Conservation (phyloP, 352 stramenopile genomes). For the Phytophthora crassamura region DNA sequence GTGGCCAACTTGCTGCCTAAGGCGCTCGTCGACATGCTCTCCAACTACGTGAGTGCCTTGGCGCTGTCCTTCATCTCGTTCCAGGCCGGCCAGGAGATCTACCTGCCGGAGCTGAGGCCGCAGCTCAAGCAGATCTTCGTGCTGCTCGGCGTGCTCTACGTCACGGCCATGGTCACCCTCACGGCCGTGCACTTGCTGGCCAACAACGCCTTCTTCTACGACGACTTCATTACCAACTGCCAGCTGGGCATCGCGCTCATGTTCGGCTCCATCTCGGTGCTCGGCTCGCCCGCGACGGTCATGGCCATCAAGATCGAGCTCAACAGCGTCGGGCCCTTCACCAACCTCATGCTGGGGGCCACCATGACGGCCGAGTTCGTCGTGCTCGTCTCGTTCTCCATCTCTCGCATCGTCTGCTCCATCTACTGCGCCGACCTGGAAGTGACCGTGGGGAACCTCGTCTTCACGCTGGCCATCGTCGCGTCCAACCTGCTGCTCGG, state of each 20-base stretch:
- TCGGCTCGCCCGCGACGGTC: conserved; percentile 68
- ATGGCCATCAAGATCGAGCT: conserved; percentile 86
- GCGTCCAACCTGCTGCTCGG: conserved; percentile 62
- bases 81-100: conserved; percentile 77
- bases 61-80: conserved; percentile 82
- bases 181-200: conserved; percentile 49
- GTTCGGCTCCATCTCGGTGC: conserved; percentile 77
- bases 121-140: conserved; percentile 71
- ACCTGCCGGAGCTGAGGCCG: conserved; percentile 63
- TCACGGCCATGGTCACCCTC: conserved; percentile 60
- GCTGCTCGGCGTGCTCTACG: conserved; percentile 57
- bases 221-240: conserved; percentile 50
- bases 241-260: conserved; percentile 74
- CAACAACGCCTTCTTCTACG: conserved; percentile 69
- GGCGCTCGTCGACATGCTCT: conserved; percentile 28
- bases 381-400: conserved; percentile 73
- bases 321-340: conserved; percentile 77
- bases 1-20: conserved; percentile 31
- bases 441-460: conserved; percentile 55
- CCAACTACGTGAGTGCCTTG: conserved; percentile 60
- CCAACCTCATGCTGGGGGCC: conserved; percentile 73
- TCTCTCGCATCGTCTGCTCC: conserved; percentile 67
- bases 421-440: conserved; percentile 67
- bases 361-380: conserved; percentile 80
- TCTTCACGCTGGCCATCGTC: conserved; percentile 66